phyloP scores from a whole-genome alignment of 306 rosid genomes.

The Trifolium repens region DNA sequence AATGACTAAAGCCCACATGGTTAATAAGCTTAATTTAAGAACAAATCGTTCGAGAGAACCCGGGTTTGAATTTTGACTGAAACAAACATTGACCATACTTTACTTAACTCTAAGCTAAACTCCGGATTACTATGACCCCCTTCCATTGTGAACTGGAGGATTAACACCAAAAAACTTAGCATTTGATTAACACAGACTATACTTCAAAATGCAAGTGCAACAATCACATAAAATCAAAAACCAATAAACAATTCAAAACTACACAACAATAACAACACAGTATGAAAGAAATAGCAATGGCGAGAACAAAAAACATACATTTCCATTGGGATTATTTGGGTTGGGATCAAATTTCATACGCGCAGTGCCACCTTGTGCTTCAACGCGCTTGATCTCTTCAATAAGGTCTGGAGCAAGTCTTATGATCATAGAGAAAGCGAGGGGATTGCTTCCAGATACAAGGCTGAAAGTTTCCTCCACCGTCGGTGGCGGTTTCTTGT shows the following conservation, averaged over 20 bases:
- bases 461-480: slow-evolving; percentile 81
- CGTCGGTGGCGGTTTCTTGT: slow-evolving; percentile 45
- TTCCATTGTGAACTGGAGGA: not conserved
- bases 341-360: slow-evolving; percentile 75
- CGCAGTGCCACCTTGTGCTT: slow-evolving; percentile 79
- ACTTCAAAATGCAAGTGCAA: slow-evolving; percentile 15
- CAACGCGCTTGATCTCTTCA: slow-evolving; percentile 95
- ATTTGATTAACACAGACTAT: slow-evolving; percentile 19
- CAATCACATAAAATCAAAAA: not conserved
- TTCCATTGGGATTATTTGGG: slow-evolving; percentile 63
- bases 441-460: slow-evolving; percentile 70
- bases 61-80: not conserved
- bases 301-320: slow-evolving; percentile 54
- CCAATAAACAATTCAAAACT: slow-evolving; percentile 12
- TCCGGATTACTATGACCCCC: not conserved
- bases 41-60: not conserved
- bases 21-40: too few species aligned
- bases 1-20: not conserved
- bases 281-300: not conserved
- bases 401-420: slow-evolving; percentile 80
- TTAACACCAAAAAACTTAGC: not conserved
- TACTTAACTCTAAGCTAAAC: not conserved
- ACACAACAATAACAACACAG: too few species aligned
- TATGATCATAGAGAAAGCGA: slow-evolving; percentile 85
- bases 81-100: not conserved